phyloP scores from a whole-genome alignment of 768 basidiomycete genomes.

The Leccinum boreale region DNA sequence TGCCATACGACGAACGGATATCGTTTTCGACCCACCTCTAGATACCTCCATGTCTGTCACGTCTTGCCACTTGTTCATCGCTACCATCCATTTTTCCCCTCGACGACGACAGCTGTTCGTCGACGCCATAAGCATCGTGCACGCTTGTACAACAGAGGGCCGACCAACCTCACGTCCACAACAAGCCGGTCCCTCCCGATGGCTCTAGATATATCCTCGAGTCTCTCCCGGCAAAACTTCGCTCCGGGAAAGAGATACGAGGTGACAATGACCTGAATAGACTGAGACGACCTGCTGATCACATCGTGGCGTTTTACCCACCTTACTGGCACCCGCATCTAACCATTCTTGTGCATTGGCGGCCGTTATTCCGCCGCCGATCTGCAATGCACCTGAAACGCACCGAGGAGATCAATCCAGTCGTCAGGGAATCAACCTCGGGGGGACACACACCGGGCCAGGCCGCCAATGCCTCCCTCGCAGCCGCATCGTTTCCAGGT shows the following conservation, averaged over 20 bases:
- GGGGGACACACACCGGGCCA: conserved; percentile 65
- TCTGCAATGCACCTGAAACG: conserved; percentile 68
- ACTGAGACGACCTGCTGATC: conserved; percentile 5
- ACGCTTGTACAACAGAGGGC: not conserved
- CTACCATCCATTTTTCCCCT: conserved; percentile 81
- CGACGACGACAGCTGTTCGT: conserved; percentile 72
- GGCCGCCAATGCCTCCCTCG: conserved; percentile 70
- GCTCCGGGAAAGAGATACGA: conserved; percentile 89
- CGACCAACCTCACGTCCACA: conserved; percentile 83
- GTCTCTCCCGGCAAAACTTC: conserved; percentile 70
- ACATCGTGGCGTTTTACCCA: conserved; percentile 23
- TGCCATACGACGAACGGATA: not conserved
- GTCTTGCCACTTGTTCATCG: conserved; percentile 99
- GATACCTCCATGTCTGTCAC: conserved; percentile 92
- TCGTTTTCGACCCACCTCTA: conserved; percentile 49
- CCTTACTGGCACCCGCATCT: conserved; percentile 88
- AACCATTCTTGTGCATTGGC: conserved; percentile 84
- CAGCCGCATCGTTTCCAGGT: conserved; percentile 85
- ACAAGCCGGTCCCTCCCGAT: conserved; percentile 88
- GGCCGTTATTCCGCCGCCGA: conserved; percentile 90
- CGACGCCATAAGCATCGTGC: not conserved
- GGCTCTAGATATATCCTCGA: conserved; percentile 55
- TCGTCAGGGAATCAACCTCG: conserved; percentile 4
- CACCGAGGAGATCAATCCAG: conserved; percentile 1
- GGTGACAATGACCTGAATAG: conserved; percentile 87